These are phyloP conservation scores for Entomortierella parvispora DNA, from an alignment of 192 early-diverging fungal genomes.

Conservation along the genomic window DNA sequence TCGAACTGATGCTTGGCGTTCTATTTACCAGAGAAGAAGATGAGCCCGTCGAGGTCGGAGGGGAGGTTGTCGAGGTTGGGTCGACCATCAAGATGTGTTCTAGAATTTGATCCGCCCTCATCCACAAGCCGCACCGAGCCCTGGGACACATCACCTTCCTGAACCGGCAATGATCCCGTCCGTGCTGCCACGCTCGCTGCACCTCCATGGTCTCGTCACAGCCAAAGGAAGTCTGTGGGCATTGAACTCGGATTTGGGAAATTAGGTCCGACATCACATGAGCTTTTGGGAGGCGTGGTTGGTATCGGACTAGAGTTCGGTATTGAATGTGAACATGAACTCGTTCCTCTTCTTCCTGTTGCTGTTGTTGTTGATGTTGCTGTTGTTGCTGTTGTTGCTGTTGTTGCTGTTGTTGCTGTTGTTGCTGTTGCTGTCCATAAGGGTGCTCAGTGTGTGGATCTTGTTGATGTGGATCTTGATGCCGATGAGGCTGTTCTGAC, in stretches of 20 bases:
- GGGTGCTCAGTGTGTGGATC: too few species aligned
- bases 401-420: neutral
- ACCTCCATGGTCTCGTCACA: slow-evolving; percentile 33
- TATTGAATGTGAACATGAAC: slow-evolving; percentile 26
- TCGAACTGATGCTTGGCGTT: too few species aligned
- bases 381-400: neutral
- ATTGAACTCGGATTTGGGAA: slow-evolving; percentile 41
- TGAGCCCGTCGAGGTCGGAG: neutral
- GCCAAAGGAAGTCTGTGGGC: slow-evolving; percentile 28
- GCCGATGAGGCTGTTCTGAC: too few species aligned
- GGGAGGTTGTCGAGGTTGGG: neutral
- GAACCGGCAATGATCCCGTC: slow-evolving; percentile 30
- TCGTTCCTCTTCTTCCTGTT: neutral
- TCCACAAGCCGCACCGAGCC: slow-evolving; percentile 32
- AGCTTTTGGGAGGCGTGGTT: slow-evolving; percentile 42
- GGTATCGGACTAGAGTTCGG: slow-evolving; percentile 41
- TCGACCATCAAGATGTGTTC: slow-evolving; percentile 50
- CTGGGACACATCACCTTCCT: slow-evolving; percentile 41
- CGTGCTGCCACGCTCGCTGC: slow-evolving; percentile 32
- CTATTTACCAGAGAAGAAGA: too few species aligned
- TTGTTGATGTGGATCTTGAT: too few species aligned
- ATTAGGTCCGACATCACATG: slow-evolving; percentile 53
- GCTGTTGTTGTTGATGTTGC: neutral
- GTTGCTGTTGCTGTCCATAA: neutral
- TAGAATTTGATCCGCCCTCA: slow-evolving; percentile 44